Conservation (phyloP, 2,329 filamentous ascomycete genomes). For the Verticillium nubilum region DNA sequence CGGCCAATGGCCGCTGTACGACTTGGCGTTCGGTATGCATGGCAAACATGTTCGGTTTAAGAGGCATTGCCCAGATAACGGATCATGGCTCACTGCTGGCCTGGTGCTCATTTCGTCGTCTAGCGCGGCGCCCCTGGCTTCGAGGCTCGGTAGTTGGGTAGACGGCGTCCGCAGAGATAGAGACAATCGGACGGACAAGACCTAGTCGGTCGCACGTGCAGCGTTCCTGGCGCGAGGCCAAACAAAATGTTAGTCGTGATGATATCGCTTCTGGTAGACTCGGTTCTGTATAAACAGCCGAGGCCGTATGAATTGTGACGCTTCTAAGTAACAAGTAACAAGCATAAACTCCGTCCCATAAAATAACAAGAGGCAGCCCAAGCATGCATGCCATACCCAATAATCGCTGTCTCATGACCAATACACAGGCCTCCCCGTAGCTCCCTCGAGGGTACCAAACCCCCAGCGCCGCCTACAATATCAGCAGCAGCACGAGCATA, state of each 20-base stretch:
- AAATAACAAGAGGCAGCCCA: background rate
- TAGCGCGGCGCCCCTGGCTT: background rate
- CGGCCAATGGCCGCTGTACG: background rate
- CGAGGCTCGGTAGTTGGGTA: background rate
- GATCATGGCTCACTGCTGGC: background rate
- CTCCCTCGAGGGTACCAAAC: background rate
- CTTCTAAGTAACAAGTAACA: background rate
- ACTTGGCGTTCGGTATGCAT: background rate
- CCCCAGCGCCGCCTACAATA: constrained; percentile 42
- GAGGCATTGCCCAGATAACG: background rate
- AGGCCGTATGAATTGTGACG: too few species aligned
- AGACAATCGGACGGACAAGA: background rate
- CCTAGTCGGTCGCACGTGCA: background rate
- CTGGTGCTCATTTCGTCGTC: background rate
- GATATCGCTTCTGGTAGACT: too few species aligned
- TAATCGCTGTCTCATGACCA: background rate
- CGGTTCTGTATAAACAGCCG: background rate
- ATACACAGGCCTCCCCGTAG: background rate
- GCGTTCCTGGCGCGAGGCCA: background rate
- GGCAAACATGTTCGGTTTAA: background rate
- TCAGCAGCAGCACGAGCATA: constrained; percentile 70
- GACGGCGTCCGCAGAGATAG: background rate
- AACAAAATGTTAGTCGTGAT: too few species aligned
- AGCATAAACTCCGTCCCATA: background rate
- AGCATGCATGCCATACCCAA: background rate